Evolutionary conservation across 352 stramenopile species (phyloP).

Genomic region (Globisporangium recalcitrans): DNA sequence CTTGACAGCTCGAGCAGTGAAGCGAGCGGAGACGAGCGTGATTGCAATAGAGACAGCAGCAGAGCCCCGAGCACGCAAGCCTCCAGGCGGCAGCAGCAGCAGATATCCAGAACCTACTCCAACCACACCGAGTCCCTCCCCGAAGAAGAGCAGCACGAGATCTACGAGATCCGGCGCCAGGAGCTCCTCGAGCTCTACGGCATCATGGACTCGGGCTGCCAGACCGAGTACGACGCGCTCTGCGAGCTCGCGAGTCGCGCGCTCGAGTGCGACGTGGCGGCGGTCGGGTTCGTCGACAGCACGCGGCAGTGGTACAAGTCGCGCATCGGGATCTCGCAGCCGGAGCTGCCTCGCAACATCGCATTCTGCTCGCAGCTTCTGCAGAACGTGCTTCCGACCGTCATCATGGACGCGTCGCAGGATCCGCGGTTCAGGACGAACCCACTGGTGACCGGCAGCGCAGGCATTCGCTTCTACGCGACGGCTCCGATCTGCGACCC

Average conservation of each 20-base stretch:
- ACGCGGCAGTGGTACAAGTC: constrained; percentile 71
- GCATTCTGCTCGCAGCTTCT: constrained; percentile 62
- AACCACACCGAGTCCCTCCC: constrained; percentile 41
- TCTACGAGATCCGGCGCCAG: constrained; percentile 39
- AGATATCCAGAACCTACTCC: constrained; percentile 12
- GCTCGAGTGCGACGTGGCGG: constrained; percentile 53
- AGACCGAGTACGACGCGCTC: constrained; percentile 71
- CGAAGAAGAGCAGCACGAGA: constrained; percentile 36
- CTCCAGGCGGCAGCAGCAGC: background rate
- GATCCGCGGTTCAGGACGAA: constrained; percentile 86
- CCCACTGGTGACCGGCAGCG: constrained; percentile 80
- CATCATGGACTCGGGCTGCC: constrained; percentile 33
- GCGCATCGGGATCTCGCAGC: constrained; percentile 60
- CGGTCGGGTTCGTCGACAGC: constrained; percentile 59
- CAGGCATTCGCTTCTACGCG: constrained; percentile 93
- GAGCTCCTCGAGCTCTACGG: constrained; percentile 41
- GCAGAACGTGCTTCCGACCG: constrained; percentile 39
- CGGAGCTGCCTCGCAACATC: constrained; percentile 51
- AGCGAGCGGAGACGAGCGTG: constrained; percentile 28
- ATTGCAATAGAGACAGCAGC: constrained; percentile 5
- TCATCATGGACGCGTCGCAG: constrained; percentile 77
- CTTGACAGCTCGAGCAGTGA: constrained; percentile 30
- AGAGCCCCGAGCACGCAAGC: background rate
- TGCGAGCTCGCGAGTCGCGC: constrained; percentile 61
- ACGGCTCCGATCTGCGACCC: constrained; percentile 64